Evolutionary conservation across 352 stramenopile genomes (phyloP).

Genomic region (Globisporangium canariense): DNA sequence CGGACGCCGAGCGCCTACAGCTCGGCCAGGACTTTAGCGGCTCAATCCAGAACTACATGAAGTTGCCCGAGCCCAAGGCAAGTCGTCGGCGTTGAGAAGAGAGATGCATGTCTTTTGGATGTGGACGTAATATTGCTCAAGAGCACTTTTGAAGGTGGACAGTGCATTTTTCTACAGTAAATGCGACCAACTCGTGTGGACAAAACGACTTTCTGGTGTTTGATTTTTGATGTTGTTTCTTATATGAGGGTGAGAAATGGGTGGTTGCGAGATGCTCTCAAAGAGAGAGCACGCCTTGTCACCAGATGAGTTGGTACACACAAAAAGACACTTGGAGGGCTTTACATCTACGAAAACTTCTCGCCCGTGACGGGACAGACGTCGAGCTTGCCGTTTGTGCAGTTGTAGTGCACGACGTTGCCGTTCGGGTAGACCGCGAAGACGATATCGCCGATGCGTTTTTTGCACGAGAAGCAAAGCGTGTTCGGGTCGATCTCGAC

Average conservation of each 20-base stretch:
- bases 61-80: constrained; percentile 16
- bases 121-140: not conserved
- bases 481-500: constrained; percentile 84
- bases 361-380: constrained; percentile 79
- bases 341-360: constrained; percentile 53
- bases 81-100: constrained; percentile 8
- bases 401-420: constrained; percentile 88
- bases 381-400: constrained; percentile 80
- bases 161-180: not conserved
- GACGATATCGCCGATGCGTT: constrained; percentile 86
- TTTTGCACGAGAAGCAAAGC: constrained; percentile 77
- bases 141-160: not conserved
- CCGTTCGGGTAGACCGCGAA: constrained; percentile 86
- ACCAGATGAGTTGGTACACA: not conserved
- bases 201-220: not conserved
- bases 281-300: not conserved
- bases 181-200: not conserved
- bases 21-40: constrained; percentile 30
- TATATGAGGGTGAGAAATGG: constrained; percentile 7
- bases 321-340: not conserved
- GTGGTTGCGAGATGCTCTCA: not conserved
- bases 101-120: not conserved
- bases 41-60: constrained; percentile 29
- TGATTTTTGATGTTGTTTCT: constrained; percentile 3
- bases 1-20: constrained; percentile 41